A percentile compares a stretch with the other conserved stretches of the same genome.
phyloP scores from a whole-genome alignment of 257 asterid species.

The Fraxinus quadrangulata region DNA sequence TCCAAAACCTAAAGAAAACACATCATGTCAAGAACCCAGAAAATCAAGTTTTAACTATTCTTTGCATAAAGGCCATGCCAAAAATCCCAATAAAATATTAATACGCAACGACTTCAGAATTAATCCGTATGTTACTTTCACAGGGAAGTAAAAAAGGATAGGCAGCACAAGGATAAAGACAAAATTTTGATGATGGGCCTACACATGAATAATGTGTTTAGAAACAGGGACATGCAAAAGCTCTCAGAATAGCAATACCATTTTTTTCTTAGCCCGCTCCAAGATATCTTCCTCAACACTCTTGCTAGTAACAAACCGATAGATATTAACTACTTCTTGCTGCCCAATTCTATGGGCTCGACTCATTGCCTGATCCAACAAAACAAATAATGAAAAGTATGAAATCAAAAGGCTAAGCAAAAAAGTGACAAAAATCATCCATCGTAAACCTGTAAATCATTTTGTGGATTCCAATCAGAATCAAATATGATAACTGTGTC shows the following conservation, averaged over 20 bases:
- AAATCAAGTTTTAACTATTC: slow-evolving; percentile 16
- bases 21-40: slow-evolving; percentile 23
- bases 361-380: slow-evolving; percentile 85
- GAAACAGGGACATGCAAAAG: slow-evolving; percentile 19
- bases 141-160: slow-evolving; percentile 5
- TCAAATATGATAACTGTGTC: slow-evolving; percentile 99
- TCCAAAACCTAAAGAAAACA: slow-evolving; percentile 74
- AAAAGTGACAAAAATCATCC: slow-evolving; percentile 20
- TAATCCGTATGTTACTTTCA: background rate
- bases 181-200: slow-evolving; percentile 11
- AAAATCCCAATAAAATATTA: slow-evolving; percentile 2
- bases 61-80: slow-evolving; percentile 7
- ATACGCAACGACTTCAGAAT: background rate
- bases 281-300: slow-evolving; percentile 99
- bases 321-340: slow-evolving; percentile 97
- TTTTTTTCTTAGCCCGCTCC: slow-evolving; percentile 99
- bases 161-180: slow-evolving; percentile 15
- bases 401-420: slow-evolving; percentile 1
- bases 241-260: slow-evolving; percentile 53
- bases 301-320: slow-evolving; percentile 97
- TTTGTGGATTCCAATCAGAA: slow-evolving; percentile 99
- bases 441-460: slow-evolving; percentile 85
- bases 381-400: slow-evolving; percentile 21
- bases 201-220: slow-evolving; percentile 6
- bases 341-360: slow-evolving; percentile 99